Conservation (phyloP, 2,329 filamentous ascomycete genomes). For the Cercospora beticola region DNA sequence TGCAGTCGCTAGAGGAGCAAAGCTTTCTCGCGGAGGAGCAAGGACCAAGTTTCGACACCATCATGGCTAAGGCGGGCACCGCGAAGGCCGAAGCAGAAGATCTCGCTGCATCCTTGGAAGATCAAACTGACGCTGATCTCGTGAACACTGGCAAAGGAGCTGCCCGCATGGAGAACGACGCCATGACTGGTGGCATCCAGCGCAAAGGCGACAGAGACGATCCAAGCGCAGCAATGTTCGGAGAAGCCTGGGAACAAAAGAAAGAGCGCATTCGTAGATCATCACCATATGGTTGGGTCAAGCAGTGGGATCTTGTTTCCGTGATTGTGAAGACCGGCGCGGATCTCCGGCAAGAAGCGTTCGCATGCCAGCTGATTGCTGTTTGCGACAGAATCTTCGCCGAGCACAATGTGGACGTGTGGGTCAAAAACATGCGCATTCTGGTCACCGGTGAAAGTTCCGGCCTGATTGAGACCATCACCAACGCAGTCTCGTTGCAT, state of each 20-base stretch:
- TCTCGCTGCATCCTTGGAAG: slow-evolving; percentile 39
- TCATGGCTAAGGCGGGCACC: slow-evolving; percentile 71
- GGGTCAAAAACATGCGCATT: slow-evolving; percentile 86
- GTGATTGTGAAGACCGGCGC: slow-evolving; percentile 84
- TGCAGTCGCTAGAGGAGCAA: slow-evolving; percentile 84
- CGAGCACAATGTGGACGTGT: slow-evolving; percentile 72
- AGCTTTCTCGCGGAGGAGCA: slow-evolving; percentile 76
- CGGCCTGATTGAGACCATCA: slow-evolving; percentile 83
- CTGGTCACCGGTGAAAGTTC: slow-evolving; percentile 82
- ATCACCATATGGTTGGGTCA: slow-evolving; percentile 84
- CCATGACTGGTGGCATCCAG: slow-evolving; percentile 80
- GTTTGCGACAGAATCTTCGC: slow-evolving; percentile 81
- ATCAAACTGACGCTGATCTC: slow-evolving; percentile 43
- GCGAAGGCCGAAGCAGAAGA: slow-evolving; percentile 53
- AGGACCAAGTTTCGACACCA: slow-evolving; percentile 75
- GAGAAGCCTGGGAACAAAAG: slow-evolving; percentile 81
- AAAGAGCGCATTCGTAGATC: slow-evolving; percentile 80
- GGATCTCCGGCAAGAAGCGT: slow-evolving; percentile 77
- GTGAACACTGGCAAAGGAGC: slow-evolving; percentile 69
- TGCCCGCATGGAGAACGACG: slow-evolving; percentile 84
- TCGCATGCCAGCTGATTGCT: slow-evolving; percentile 79
- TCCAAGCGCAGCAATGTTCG: slow-evolving; percentile 81
- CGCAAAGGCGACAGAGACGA: slow-evolving; percentile 80
- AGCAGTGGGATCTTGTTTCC: slow-evolving; percentile 83
- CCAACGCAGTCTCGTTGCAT: slow-evolving; percentile 83